Evolutionary conservation across 768 basidiomycete species (phyloP), one percentile per base, ranked within the genome.

Genomic region (Suillus occidentalis): DNA sequence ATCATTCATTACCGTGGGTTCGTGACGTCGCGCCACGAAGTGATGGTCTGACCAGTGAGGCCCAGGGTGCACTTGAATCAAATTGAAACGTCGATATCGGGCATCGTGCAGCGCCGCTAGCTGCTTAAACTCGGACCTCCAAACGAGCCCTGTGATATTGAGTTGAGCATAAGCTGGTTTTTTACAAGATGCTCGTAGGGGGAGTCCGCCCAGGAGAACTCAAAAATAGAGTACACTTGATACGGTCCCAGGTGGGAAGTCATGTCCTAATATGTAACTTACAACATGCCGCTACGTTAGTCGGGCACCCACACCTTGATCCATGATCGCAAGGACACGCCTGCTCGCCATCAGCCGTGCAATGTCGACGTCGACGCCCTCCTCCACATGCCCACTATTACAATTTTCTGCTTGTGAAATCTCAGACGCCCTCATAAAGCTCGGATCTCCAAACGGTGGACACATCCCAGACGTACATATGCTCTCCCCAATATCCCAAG

Each of bases 341-440:
- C 56, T 71, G 25, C 61, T 65, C 9, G 59, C 61, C 39, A 62
- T 65, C 43, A n/a, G 18, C 50, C 43, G 64, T 37, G 47, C 63
- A 14, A 76, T 75, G 71, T 72, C 71, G n/a, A 64, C 72, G 16
- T 53, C 52, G 9, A 31, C 59, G 9, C 56, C 22, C 37, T 39
- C 57, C 16, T 60, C 67, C 3, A 53, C 65, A 40, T 60, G 64
- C 53, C 49, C 68, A 57, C 61, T 78, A 22, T 71, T 75, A 28
- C 64, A 60, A n/a, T 87, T 86, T 72, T 87, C 92, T 7, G 85
- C 91, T 56, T 93, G 91, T 78, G 92, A 96, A 78, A 80, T 97
- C 9, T 95, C 95, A 0, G 95, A 97, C 71, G 92, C 94, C 3
- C 86, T 97, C 69, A 79, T 95, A 68, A 95, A 93, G 76, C 86